A percentile compares a stretch with the other conserved stretches of the same genome.
These are phyloP conservation scores for Aspergillus unguis DNA, from an alignment of 2,329 filamentous ascomycete species.

Conservation along the genomic window DNA sequence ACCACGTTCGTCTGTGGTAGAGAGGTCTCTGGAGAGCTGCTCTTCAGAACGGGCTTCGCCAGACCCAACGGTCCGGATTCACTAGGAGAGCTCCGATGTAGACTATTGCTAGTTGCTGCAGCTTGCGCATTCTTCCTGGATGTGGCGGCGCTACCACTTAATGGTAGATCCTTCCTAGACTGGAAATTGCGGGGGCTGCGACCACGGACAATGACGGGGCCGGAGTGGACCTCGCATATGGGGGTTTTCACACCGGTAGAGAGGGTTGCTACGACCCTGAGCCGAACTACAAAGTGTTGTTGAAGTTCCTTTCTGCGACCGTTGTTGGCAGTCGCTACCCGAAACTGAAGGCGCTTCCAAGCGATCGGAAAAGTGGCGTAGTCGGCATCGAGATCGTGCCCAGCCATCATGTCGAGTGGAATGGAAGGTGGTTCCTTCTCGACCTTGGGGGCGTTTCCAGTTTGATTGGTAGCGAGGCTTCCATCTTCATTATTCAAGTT, in stretches of 20 bases:
- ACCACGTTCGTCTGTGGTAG: conserved; percentile 27
- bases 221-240: conserved; percentile 78
- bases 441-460: conserved; percentile 51
- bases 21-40: conserved; percentile 35
- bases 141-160: conserved; percentile 74
- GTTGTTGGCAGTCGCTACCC: conserved; percentile 95
- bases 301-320: conserved; percentile 91
- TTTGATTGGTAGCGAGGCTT: conserved; percentile 10
- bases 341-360: conserved; percentile 90
- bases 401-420: conserved; percentile 63
- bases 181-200: conserved; percentile 94
- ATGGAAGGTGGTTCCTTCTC: conserved; percentile 87
- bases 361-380: conserved; percentile 89
- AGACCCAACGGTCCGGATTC: conserved; percentile 29
- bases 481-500: conserved; percentile 47
- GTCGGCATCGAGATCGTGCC: conserved; percentile 73
- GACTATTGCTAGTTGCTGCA: conserved; percentile 26
- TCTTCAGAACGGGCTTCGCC: conserved; percentile 29
- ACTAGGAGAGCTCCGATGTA: conserved; percentile 32
- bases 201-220: conserved; percentile 89
- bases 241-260: conserved; percentile 78
- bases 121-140: conserved; percentile 66
- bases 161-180: conserved; percentile 84
- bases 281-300: conserved; percentile 87
- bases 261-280: conserved; percentile 81